phyloP scores from a whole-genome alignment of 1,284 basidiomycete species.

The Puccinia coronata region DNA sequence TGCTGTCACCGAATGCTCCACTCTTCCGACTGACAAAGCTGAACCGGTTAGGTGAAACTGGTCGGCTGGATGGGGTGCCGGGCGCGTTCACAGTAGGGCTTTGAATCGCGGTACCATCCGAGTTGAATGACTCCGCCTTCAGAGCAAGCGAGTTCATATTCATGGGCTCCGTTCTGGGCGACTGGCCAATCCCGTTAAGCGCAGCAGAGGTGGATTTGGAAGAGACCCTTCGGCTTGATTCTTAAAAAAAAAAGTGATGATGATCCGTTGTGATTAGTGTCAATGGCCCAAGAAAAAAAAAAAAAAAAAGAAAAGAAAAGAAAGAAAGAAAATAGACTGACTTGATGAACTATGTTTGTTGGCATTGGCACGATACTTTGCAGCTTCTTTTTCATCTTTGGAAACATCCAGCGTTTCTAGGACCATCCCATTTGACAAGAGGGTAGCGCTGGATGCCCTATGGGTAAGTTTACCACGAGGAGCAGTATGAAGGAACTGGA shows the following conservation, averaged over 20 bases:
- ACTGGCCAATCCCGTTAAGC: constrained; percentile 1
- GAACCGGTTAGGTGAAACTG: constrained; percentile 36
- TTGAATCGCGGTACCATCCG: background rate
- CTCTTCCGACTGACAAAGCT: constrained; percentile 29
- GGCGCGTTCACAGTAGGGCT: background rate
- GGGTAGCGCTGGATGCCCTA: constrained; percentile 63
- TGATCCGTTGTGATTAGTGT: background rate
- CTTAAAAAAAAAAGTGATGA: background rate
- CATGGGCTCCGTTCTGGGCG: constrained; percentile 8
- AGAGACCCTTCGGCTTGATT: constrained; percentile 8
- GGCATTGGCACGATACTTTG: constrained; percentile 21
- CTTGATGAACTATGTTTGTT: constrained; percentile 11
- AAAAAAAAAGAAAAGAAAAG: background rate
- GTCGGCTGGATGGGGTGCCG: background rate
- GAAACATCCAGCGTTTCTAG: constrained; percentile 80
- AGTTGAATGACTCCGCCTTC: background rate
- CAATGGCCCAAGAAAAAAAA: background rate
- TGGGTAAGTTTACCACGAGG: constrained; percentile 49
- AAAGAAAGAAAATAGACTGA: constrained; percentile 1
- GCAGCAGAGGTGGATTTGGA: constrained; percentile 17
- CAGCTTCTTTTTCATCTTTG: constrained; percentile 71
- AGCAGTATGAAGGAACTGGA: constrained; percentile 54
- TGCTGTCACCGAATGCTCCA: constrained; percentile 19
- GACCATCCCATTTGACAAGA: constrained; percentile 80
- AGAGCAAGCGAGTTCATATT: constrained; percentile 14